Evolutionary conservation across 1,284 basidiomycete genomes (phyloP), one percentile per base, ranked within the genome.

Genomic region (Leccinum pachyderme): DNA sequence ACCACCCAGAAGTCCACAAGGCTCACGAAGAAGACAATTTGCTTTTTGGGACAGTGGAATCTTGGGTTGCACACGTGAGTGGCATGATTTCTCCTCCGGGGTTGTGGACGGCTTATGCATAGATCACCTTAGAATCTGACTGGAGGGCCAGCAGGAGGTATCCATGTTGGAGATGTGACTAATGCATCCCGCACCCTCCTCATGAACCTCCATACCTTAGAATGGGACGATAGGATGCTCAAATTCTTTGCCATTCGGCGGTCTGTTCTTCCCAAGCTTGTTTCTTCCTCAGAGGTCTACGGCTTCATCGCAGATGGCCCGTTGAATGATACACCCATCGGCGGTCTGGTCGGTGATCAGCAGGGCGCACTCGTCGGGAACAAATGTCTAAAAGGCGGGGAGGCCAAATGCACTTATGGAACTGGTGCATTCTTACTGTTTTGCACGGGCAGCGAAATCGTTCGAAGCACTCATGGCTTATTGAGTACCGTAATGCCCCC

Each of bases 181-280:
- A 99, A 99, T 71, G 96, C 96, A 2, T 98, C 95, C 2, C 89
- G 96, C 47, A 98, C 96, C 0, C 87, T 99, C 54, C 84, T 98
- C 53, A 84, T 98, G 75, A 92, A 96, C 69, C 79, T 95, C 54
- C 78, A 78, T 47, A 91, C 87, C 1, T 81, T 97, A 33, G 64
- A 86, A 67, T 99, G 95, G 94, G 91, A 93, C 63, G 77, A 83
- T 2, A 81, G 81, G 41, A 82, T 98, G 29, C 81, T 97, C 63
- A 80, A 87, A 37, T 99, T 98, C 79, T 98, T 99, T 65, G 88
- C 81, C 52, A 73, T 98, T 67, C 86, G 88, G 49, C 66, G 77
- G 22, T 89, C 87, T 13, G 84, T 93, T 59, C 80, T 99, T 4
- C 95, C 96, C 15, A 86, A 82, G 63, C 85, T 99, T 61, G 92